Base-by-base conservation (phyloP, 495 filamentous ascomycete species). In the Neurospora sp. region DNA sequence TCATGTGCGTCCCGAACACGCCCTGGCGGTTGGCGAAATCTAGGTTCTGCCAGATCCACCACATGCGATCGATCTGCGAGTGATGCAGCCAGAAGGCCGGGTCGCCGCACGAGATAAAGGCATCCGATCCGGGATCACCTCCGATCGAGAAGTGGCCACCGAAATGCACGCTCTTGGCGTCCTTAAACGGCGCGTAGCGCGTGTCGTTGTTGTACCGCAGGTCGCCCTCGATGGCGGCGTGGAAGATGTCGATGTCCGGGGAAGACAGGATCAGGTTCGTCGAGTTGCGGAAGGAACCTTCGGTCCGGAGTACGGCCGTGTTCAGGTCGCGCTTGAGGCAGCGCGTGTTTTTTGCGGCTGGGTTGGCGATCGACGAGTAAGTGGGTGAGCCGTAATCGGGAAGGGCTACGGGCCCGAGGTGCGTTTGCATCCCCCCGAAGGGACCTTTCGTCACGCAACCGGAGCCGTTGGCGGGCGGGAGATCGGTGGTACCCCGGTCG, bases 31-130 rank as follows among this genome's bases (percentile, higher is more conserved):
- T 80, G 70, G 75, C 69, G 27, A 82, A 77, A 74, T 92, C 85
- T 70, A 86, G 76, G 69, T 83, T 87, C 81, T 93, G 90, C 91
- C 91, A 93, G 37, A 89, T 88, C 86, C 89, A 91, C 83, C 86
- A 93, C 5, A 88, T 69, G 18, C 89, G 88, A 78, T 93, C 91
- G 70, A 93, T 82, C 85, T 88, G 86, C 20, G 81, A 85, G 78
- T 93, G 91, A 78, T 93, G 91, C 27, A 90, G 83, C 76, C 82
- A 93, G 80, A 93, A 93, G 14, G 83, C 85, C 8, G 91, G 90
- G 72, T 93, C 91, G 8, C 88, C 88, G 4, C 89, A 86, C 39
- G 85, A 88, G 22, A 82, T 83, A 74, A 84, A 91, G 42, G 89
- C 76, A 78, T 91, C 90, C 1, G 72, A 61, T 3, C 85, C 86